Evolutionary conservation across 257 asterid species (phyloP).

Genomic region (Solanum bulbocastanum): DNA sequence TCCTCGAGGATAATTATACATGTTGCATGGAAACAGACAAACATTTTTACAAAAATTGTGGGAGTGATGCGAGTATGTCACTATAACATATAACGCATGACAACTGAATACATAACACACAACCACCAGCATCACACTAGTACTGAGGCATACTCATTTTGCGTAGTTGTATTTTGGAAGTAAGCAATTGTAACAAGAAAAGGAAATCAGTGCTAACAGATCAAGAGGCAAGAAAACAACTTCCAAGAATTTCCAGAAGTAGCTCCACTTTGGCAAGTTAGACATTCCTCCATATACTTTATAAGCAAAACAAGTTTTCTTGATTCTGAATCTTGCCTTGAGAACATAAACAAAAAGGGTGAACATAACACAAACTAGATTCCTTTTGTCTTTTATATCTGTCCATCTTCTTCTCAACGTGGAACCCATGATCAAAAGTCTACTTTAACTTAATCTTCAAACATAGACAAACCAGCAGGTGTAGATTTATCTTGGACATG

Average conservation of each 20-base stretch:
- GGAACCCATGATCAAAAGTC: background rate
- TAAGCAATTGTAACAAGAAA: background rate
- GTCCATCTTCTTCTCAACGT: background rate
- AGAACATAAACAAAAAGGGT: background rate
- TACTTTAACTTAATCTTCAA: background rate
- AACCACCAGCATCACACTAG: background rate
- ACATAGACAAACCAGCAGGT: background rate
- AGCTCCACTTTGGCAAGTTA: background rate
- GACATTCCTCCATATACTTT: background rate
- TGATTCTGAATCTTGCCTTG: background rate
- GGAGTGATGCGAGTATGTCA: background rate
- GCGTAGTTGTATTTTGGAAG: background rate
- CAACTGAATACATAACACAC: background rate
- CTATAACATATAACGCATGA: background rate
- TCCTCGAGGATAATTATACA: background rate
- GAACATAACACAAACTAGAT: background rate
- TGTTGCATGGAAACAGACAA: background rate
- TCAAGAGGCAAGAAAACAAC: background rate
- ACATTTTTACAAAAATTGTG: no score
- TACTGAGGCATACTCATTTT: background rate
- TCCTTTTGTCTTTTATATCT: background rate
- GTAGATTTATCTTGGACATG: background rate
- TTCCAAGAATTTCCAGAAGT: background rate
- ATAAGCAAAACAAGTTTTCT: background rate
- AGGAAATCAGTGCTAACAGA: background rate